Percentiles rank a stretch among this genome's conserved stretches.
These are phyloP conservation scores for Alternaria hordeiaustralica DNA, from an alignment of 2,329 filamentous ascomycete genomes.

Conservation along the genomic window DNA sequence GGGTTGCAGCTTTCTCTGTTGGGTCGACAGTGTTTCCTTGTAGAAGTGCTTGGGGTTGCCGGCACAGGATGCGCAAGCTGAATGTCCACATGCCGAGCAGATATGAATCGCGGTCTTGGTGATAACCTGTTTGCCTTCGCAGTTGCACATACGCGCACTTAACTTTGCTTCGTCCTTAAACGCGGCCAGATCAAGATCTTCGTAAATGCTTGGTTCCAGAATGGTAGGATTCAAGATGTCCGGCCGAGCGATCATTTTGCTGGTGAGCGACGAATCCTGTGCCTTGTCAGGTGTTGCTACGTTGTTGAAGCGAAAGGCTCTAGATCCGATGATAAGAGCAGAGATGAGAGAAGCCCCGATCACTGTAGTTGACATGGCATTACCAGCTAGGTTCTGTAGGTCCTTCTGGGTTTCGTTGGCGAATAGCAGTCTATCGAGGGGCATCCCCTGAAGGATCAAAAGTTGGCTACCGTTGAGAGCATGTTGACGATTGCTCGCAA, in stretches of 20 bases:
- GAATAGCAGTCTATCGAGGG: conserved; percentile 67
- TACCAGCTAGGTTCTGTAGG: conserved; percentile 74
- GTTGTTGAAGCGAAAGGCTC: too few relatives aligned
- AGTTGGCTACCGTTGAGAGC: conserved; percentile 68
- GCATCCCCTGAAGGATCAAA: conserved; percentile 72
- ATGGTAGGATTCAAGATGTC: neutral
- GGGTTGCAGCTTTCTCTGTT: conserved; percentile 46
- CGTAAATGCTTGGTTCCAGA: neutral
- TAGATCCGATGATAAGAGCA: conserved; percentile 50
- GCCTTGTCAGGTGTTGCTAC: too few relatives aligned
- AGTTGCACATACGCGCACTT: conserved; percentile 61
- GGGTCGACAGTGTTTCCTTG: neutral
- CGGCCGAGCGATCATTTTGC: neutral
- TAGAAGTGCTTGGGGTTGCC: conserved; percentile 62
- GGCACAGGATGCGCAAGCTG: conserved; percentile 61
- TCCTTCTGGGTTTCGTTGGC: conserved; percentile 64
- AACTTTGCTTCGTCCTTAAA: conserved; percentile 31
- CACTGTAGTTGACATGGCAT: conserved; percentile 79
- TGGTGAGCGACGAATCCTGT: neutral
- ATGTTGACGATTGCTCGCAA: conserved; percentile 65
- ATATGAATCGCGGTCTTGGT: conserved; percentile 51
- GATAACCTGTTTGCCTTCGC: conserved; percentile 58
- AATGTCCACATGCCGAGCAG: conserved; percentile 62
- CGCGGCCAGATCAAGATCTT: conserved; percentile 15
- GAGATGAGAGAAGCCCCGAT: conserved; percentile 69